Percentiles rank a stretch among this genome's conserved stretches.
Evolutionary conservation across 1,284 basidiomycete genomes (phyloP).

Genomic region (Cryptococcus hybrid): DNA sequence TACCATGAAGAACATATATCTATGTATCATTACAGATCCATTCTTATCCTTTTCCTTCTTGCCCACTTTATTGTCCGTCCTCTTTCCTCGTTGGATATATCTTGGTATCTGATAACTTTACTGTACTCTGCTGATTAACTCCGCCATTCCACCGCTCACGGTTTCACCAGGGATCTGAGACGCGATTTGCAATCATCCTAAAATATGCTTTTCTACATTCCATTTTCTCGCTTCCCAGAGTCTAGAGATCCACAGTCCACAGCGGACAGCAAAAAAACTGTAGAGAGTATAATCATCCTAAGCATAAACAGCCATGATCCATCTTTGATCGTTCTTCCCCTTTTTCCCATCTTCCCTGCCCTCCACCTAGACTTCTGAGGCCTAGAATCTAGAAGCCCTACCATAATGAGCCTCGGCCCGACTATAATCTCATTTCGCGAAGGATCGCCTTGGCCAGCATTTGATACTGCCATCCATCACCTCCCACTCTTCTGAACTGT

Average conservation of each 20-base stretch:
- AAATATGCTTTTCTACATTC: not conserved
- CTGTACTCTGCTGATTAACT: not conserved
- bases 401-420: not conserved
- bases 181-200: not conserved
- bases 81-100: too few species aligned
- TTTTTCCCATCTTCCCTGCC: too few species aligned
- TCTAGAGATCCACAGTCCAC: not conserved
- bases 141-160: not conserved
- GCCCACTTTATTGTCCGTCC: too few species aligned
- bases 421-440: slow-evolving; percentile 83
- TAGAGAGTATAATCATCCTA: not conserved
- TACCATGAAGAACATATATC: too few species aligned
- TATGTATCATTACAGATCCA: too few species aligned
- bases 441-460: slow-evolving; percentile 92
- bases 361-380: too few species aligned
- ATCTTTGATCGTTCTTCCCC: not conserved
- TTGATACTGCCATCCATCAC: slow-evolving; percentile 97
- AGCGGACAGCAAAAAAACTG: not conserved
- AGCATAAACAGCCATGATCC: not conserved
- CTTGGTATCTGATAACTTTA: too few species aligned
- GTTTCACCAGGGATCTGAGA: not conserved
- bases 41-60: too few species aligned
- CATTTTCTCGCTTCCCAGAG: not conserved
- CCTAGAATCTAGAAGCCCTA: not conserved
- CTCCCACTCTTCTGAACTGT: slow-evolving; percentile 88